Base-by-base conservation (phyloP, 306 rosid species). In the Medicago arabica region DNA sequence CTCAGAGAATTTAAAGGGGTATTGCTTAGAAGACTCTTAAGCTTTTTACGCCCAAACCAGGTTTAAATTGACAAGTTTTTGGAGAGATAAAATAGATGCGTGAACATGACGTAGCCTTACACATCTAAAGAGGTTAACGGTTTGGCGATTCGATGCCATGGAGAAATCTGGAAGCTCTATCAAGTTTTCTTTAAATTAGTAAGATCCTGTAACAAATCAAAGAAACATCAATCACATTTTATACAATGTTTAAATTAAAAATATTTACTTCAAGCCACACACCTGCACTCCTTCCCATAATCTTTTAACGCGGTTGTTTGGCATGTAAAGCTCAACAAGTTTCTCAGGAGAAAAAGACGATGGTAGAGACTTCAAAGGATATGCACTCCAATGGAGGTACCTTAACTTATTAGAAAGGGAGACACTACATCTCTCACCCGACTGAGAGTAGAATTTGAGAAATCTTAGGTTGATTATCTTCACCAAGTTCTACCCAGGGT, bases 241-340 rank as follows among this genome's bases (percentile, higher is more conserved):
- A 44, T 44, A 44, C 50, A 12, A 12, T 44, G 50, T 44, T 2
- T 2, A 11, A 44, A 14, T 2, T 9, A 41, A 9, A 31, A n/a
- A n/a, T n/a, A 31, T 31, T 21, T 2, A n/a, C 2, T 63, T 34
- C 47, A 15, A 40, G 1, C 44, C 12, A 16, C 11, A 25, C 18
- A 78, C 77, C 65, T 61, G 72, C 2, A 39, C 23, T 51, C 66
- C 67, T 0, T 61, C 17, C 77, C 67, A 71, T 25, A 71, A 58
- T 25, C 41, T 62, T 15, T 54, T 0, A 54, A 62, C 53, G 4
- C 12, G 12, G 41, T 39, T 78, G 0, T 25, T 0, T 6, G 7
- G 36, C 47, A 78, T 38, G 13, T 0, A 4, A 71, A 63, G 49
- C 68, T 38, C 36, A 4, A 31, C 36, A 31, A 31, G 67, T 10